These are phyloP conservation scores for Sonneratia caseolaris DNA, from an alignment of 345 rosid species.

Conservation along the genomic window DNA sequence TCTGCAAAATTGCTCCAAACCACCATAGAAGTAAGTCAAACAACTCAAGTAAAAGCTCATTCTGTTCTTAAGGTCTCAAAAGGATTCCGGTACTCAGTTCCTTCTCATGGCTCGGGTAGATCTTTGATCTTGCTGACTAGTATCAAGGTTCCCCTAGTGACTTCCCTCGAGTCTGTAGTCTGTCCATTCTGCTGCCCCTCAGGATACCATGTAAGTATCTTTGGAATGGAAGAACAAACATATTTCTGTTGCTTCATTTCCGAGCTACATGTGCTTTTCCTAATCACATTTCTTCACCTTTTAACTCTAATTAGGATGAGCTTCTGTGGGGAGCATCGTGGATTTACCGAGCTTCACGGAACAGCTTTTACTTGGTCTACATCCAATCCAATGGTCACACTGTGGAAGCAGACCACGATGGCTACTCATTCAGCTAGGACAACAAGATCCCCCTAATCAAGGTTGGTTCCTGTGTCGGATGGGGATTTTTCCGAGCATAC, in stretches of 20 bases:
- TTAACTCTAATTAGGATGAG: slow-evolving; percentile 37
- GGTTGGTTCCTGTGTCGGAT: slow-evolving; percentile 14
- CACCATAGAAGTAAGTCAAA: slow-evolving; percentile 30
- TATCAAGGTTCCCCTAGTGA: slow-evolving; percentile 58
- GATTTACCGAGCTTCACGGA: slow-evolving; percentile 56
- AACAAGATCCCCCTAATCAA: slow-evolving; percentile 63
- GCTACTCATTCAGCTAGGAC: slow-evolving; percentile 66
- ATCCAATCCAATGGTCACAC: slow-evolving; percentile 52
- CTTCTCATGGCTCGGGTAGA: slow-evolving; percentile 20
- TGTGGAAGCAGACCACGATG: slow-evolving; percentile 56
- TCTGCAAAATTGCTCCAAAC: slow-evolving; percentile 42
- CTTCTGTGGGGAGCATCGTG: slow-evolving; percentile 75
- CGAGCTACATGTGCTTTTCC: background rate
- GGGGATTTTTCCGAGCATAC: background rate
- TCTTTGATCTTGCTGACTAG: slow-evolving; percentile 58
- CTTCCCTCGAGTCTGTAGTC: slow-evolving; percentile 43
- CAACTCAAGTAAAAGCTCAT: background rate
- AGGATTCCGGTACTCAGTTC: background rate
- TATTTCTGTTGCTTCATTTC: background rate
- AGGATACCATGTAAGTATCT: slow-evolving; percentile 38
- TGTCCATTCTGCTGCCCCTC: slow-evolving; percentile 77
- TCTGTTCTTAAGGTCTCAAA: background rate
- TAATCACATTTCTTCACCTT: background rate
- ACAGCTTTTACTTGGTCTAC: slow-evolving; percentile 36
- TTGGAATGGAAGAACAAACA: background rate